Evolutionary conservation across 805 yeast species (phyloP).

Genomic region (Ogataea allantospora): DNA sequence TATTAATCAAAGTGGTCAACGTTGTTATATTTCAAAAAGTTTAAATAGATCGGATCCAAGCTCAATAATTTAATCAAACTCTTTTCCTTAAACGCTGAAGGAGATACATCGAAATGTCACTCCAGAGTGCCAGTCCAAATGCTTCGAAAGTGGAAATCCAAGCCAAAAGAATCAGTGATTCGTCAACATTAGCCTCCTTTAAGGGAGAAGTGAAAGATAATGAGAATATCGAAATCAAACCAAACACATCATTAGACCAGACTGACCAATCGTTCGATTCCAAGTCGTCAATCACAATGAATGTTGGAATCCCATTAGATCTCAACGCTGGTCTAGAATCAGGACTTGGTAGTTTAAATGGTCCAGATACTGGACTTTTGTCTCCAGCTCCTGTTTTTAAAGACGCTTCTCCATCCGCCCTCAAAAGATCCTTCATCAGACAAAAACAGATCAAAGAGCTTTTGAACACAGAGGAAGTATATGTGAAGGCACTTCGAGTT

Average conservation of each 20-base stretch:
- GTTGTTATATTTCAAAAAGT: background rate
- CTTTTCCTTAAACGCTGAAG: conserved; percentile 3
- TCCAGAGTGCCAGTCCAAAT: conserved; percentile 5
- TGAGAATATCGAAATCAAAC: conserved; percentile 3
- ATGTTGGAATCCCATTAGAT: conserved; percentile 2
- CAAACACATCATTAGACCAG: conserved; percentile 1
- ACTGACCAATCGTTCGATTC: conserved; percentile 14
- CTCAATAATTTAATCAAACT: background rate
- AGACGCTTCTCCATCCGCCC: conserved; percentile 14
- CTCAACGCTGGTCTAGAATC: conserved; percentile 1
- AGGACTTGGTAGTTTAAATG: conserved; percentile 4
- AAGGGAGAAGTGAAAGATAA: conserved; percentile 1
- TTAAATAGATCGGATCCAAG: conserved; percentile 1
- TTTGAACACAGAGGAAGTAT: conserved; percentile 46
- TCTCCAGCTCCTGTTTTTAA: conserved; percentile 10
- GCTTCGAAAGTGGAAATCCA: conserved; percentile 2
- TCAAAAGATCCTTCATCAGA: conserved; percentile 26
- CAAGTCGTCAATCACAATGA: conserved; percentile 15
- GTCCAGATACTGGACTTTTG: conserved; percentile 16
- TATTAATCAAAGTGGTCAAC: conserved; percentile 1
- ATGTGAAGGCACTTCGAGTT: conserved; percentile 43
- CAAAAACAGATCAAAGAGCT: conserved; percentile 42
- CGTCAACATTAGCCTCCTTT: conserved; percentile 9
- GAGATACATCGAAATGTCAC: conserved; percentile 4
- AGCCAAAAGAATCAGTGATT: conserved; percentile 9